Percentiles rank a stretch among this genome's conserved stretches.
These are phyloP conservation scores for Tylopilus intermedius DNA, from an alignment of 768 basidiomycete species.

Conservation along the genomic window DNA sequence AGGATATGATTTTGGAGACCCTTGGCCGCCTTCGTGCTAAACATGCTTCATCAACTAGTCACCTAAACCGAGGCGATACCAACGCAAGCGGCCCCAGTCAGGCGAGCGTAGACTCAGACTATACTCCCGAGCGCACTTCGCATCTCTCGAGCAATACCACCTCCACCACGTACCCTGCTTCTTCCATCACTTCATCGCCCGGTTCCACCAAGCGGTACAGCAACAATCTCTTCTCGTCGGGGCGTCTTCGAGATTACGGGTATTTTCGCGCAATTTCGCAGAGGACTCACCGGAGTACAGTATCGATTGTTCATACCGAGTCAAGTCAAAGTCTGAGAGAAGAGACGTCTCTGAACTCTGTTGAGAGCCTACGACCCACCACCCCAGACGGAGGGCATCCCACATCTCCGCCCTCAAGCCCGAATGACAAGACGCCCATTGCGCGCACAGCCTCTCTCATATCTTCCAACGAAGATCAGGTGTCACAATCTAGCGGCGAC, in stretches of 20 bases:
- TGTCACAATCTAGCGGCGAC: conserved; percentile 16
- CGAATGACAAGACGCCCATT: conserved; percentile 35
- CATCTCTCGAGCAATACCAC: conserved; percentile 34
- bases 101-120: conserved; percentile 27
- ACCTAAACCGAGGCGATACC: conserved; percentile 16
- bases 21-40: conserved; percentile 51
- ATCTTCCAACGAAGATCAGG: conserved; percentile 31
- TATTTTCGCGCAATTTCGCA: conserved; percentile 58
- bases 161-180: conserved; percentile 35
- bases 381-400: conserved; percentile 51
- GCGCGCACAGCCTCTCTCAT: conserved; percentile 41
- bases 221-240: conserved; percentile 83
- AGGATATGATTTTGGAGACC: conserved; percentile 78
- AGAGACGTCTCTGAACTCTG: conserved; percentile 41
- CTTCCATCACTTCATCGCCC: conserved; percentile 37
- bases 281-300: conserved; percentile 34
- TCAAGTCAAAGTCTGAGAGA: conserved; percentile 41
- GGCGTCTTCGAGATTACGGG: conserved; percentile 68
- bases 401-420: conserved; percentile 42
- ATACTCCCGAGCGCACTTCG: conserved; percentile 30
- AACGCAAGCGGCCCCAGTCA: conserved; percentile 15
- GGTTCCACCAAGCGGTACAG: conserved; percentile 69
- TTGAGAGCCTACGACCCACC: conserved; percentile 44
- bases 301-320: conserved; percentile 46
- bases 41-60: conserved; percentile 21